Evolutionary conservation across 2,329 filamentous ascomycete species (phyloP), one percentile per base, ranked within the genome.

Genomic region (Cladophialophora chaetospira): DNA sequence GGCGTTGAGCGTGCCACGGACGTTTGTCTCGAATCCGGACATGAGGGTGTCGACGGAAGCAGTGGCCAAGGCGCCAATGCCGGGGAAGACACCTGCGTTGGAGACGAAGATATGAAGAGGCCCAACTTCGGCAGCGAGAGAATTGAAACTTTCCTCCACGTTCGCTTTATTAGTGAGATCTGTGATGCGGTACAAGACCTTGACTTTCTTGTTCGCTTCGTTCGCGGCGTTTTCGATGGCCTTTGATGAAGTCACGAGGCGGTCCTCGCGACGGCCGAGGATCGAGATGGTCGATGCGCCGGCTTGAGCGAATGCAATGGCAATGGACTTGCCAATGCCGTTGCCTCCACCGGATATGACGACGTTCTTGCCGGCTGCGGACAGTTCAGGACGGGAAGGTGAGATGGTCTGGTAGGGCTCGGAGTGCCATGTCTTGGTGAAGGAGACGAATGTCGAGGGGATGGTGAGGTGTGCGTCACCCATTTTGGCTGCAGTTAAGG

Each of bases 1-100:
- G 25, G 38, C 25, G 10, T 43, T 23, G 3, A 44, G 38, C 10
- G 23, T 31, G 13, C 49, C 49, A 4, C 36, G 35, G 49, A 53
- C 49, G 19, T 53, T 53, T 23, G 36, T 53, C 17, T 53, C 49
- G 15, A 53, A 53, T 13, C 49, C 35, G n/a, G n/a, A n/a, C 19
- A 44, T 40, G 13, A 35, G 38, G 31, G 19, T 11, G 13, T 53
- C 28, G 3, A 43, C 36, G 38, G 38, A 35, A 38, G 35, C 17
- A 13, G 35, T 36, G 13, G 36, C 31, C 4, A 53, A 5, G 11
- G 49, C 25, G 5, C 28, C 11, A 13, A 15, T 21, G 13, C 25
- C 19, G 9, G 35, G 35, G 5, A 40, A 36, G 2, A 43, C n/a
- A 3, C 49, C 49, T 1, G 49, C 49, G 28, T 53, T 53, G 36